Evolutionary conservation across 164 flowering plant genomes (phyloP), one percentile per base, ranked within the genome.

Genomic region (Vitis rupestris): DNA sequence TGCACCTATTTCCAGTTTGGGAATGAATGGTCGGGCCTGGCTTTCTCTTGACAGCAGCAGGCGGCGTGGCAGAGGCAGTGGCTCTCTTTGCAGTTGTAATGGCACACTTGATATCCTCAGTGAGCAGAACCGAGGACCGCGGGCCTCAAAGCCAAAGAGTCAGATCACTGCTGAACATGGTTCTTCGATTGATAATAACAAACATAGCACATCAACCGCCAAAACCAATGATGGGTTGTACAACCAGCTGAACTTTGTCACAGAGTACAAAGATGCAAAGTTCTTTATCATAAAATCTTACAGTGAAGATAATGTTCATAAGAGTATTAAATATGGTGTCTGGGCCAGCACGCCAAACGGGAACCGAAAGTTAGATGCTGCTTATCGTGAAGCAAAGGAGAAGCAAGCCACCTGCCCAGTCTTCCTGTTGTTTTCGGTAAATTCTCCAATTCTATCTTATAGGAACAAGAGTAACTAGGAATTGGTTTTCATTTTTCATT

Each of bases 291-390:
- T 94, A 59, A 94, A 94, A 75, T 94, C 98, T 48, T 94, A 89
- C 77, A 94, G 95, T 77, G 98, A 94, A 79, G 97, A 92, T 68
- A 89, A 94, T 85, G 87, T 92, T 50, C 99, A 94, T 82, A 90
- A 89, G 80, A 92, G 99, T 68, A 91, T 94, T 52, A 94, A 92
- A 70, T 94, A 94, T 74, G 83, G 87, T 62, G 88, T 94, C 57
- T 94, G 99, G 99, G 90, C 99, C 65, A 94, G 99, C 82, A 94
- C 99, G 15, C 81, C 93, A 19, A 88, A 82, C 75, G 99, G 99
- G 37, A 94, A 92, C 82, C 85, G 79, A 67, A 94, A 90, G 73
- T 70, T 94, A 16, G 97, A 94, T 86, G 88, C 88, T 71, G 95
- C 97, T 16, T 92, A 87, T 75, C 78, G 70, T 37, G 95, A 88